A percentile compares a stretch with the other conserved stretches of the same genome.
Evolutionary conservation across 257 asterid genomes (phyloP).

Genomic region (Rehmannia glutinosa): DNA sequence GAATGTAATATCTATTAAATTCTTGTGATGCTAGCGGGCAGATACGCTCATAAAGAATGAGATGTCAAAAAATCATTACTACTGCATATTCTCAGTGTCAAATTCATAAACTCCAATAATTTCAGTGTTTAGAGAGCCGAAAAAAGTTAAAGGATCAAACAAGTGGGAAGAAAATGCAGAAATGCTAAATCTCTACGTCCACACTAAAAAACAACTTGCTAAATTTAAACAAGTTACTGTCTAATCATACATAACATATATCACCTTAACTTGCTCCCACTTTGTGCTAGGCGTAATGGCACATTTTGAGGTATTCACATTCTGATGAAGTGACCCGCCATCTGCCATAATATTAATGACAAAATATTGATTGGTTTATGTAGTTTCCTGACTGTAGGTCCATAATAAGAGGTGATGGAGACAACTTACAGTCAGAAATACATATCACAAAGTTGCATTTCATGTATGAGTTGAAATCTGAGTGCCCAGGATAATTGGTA

Average conservation of each 20-base stretch:
- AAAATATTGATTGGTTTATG: neutral
- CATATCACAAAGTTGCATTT: slow-evolving; percentile 75
- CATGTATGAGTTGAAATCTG: slow-evolving; percentile 84
- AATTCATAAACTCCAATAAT: too few species aligned
- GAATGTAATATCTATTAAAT: neutral
- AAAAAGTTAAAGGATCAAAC: too few species aligned
- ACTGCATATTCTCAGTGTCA: too few species aligned
- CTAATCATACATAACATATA: neutral
- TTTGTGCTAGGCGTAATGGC: slow-evolving; percentile 66
- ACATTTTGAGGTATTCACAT: slow-evolving; percentile 30
- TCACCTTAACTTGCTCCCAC: slow-evolving; percentile 93
- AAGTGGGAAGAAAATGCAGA: too few species aligned
- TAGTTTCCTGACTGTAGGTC: neutral
- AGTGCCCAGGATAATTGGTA: slow-evolving; percentile 87
- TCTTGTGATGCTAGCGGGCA: too few species aligned
- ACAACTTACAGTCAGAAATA: slow-evolving; percentile 50
- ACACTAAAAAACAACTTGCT: too few species aligned
- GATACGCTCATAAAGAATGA: too few species aligned
- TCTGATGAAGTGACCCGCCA: slow-evolving; percentile 41
- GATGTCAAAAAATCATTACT: too few species aligned
- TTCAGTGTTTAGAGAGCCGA: too few species aligned
- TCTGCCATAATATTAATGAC: slow-evolving; percentile 29
- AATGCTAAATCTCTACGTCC: too few species aligned
- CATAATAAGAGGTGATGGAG: neutral
- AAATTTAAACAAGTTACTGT: neutral